A percentile compares a stretch with the other conserved stretches of the same genome.
Evolutionary conservation across 257 asterid genomes (phyloP).

Genomic region (Cruciata laevipes): DNA sequence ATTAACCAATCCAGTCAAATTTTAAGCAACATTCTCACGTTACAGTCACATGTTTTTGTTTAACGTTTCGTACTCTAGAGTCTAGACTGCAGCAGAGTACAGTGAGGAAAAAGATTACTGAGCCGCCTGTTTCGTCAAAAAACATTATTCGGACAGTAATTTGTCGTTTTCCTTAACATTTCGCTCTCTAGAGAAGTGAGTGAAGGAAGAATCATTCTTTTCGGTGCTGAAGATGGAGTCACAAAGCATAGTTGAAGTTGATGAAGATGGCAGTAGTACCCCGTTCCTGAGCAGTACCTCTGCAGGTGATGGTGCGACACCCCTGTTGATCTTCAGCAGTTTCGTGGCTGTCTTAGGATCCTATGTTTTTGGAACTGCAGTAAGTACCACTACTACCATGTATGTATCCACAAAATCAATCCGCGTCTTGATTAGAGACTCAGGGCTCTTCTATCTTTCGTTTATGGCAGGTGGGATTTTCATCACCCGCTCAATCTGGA

Average conservation of each 20-base stretch:
- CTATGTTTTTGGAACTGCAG: slow-evolving; percentile 81
- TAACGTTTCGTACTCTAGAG: no score
- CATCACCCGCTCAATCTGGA: slow-evolving; percentile 80
- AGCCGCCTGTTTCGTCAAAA: neutral
- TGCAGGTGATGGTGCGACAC: slow-evolving; percentile 29
- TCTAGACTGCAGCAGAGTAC: no score
- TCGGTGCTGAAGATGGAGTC: slow-evolving; percentile 7
- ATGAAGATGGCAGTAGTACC: slow-evolving; percentile 7
- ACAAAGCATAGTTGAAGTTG: slow-evolving; percentile 7
- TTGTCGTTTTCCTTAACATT: neutral
- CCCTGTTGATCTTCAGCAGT: slow-evolving; percentile 56
- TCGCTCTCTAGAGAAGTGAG: neutral
- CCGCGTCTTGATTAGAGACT: neutral
- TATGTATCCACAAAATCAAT: neutral
- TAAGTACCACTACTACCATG: slow-evolving; percentile 24
- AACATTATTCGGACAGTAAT: neutral
- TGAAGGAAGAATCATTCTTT: neutral
- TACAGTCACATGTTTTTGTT: no score
- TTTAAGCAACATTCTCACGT: no score
- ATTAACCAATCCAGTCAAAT: no score
- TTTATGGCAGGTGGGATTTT: slow-evolving; percentile 58
- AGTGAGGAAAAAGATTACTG: no score
- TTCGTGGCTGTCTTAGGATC: slow-evolving; percentile 74
- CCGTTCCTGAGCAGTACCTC: slow-evolving; percentile 14
- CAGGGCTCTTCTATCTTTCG: neutral